Percentiles rank a stretch among this genome's conserved stretches.
Conservation (phyloP, 2,329 filamentous ascomycete genomes). For the Penicillium sp. region DNA sequence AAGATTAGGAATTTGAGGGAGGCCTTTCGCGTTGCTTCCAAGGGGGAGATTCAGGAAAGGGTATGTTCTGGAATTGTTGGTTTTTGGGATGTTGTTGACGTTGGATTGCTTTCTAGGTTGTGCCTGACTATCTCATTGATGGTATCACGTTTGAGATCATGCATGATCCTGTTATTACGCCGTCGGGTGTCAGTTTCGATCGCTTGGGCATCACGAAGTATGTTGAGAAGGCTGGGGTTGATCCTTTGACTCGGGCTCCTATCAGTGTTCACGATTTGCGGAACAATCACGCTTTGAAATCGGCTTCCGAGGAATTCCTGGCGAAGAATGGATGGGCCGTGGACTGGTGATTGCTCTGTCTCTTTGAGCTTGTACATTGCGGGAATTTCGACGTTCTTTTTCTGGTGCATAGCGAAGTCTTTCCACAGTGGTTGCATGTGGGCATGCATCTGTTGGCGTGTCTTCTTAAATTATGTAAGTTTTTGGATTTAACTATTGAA, state of each 20-base stretch:
- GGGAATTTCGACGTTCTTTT: neutral
- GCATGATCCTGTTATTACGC: conserved; percentile 48
- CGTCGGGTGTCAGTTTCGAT: conserved; percentile 84
- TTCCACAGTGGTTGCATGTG: neutral
- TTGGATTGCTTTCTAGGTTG: conserved; percentile 26
- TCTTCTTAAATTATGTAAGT: neutral
- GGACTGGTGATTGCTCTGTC: conserved; percentile 56
- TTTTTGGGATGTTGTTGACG: conserved; percentile 5
- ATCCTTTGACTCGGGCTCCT: conserved; percentile 75
- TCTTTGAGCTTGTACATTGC: neutral
- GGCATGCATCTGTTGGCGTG: conserved; percentile 1
- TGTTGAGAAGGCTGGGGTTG: conserved; percentile 62
- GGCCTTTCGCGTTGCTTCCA: conserved; percentile 36
- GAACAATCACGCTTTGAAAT: conserved; percentile 70
- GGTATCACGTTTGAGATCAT: conserved; percentile 45
- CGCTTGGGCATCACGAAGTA: conserved; percentile 77
- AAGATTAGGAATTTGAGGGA: conserved; percentile 41
- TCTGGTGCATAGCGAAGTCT: conserved; percentile 17
- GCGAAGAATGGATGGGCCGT: conserved; percentile 83
- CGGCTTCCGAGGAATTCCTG: conserved; percentile 77
- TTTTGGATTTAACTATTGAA: neutral
- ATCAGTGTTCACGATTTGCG: conserved; percentile 61
- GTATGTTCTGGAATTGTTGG: conserved; percentile 24
- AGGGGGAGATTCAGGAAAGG: conserved; percentile 37
- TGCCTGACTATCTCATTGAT: conserved; percentile 43